Evolutionary conservation across 257 asterid species (phyloP).

Genomic region (Nicotiana otophora): DNA sequence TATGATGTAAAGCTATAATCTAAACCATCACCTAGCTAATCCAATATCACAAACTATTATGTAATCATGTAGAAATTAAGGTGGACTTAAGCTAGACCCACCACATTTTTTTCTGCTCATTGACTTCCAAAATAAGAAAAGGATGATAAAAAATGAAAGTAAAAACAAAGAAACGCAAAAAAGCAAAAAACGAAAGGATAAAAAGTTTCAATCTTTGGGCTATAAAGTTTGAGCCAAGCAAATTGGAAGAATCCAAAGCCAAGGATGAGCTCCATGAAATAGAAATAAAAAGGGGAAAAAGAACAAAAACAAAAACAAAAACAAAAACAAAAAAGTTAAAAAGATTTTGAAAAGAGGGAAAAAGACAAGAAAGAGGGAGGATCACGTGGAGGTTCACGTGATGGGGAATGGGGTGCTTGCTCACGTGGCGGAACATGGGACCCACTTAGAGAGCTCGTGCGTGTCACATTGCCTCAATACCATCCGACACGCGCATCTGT

Average conservation of each 20-base stretch:
- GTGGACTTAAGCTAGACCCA: background rate
- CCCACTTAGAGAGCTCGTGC: conserved; percentile 21
- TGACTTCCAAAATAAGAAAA: background rate
- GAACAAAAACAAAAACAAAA: too few species aligned
- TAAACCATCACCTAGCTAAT: too few species aligned
- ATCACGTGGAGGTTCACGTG: conserved; percentile 35
- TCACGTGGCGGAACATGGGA: conserved; percentile 18
- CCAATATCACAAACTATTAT: too few species aligned
- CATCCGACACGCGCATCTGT: conserved; percentile 26
- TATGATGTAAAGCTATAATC: too few species aligned
- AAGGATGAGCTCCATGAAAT: background rate
- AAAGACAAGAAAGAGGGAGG: conserved; percentile 20
- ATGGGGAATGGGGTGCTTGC: conserved; percentile 16
- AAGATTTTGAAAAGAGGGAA: background rate
- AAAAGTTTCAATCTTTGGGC: background rate
- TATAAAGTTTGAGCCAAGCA: conserved; percentile 3
- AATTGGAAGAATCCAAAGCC: conserved; percentile 13
- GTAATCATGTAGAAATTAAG: too few species aligned
- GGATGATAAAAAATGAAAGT: background rate
- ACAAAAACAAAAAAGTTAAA: background rate
- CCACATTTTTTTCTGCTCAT: background rate
- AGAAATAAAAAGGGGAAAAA: background rate
- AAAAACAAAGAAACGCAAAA: background rate
- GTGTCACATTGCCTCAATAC: conserved; percentile 21
- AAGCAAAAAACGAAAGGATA: background rate